These are phyloP conservation scores for Chlamydomonas incerta DNA, from an alignment of 139 green algal genomes.

Conservation along the genomic window DNA sequence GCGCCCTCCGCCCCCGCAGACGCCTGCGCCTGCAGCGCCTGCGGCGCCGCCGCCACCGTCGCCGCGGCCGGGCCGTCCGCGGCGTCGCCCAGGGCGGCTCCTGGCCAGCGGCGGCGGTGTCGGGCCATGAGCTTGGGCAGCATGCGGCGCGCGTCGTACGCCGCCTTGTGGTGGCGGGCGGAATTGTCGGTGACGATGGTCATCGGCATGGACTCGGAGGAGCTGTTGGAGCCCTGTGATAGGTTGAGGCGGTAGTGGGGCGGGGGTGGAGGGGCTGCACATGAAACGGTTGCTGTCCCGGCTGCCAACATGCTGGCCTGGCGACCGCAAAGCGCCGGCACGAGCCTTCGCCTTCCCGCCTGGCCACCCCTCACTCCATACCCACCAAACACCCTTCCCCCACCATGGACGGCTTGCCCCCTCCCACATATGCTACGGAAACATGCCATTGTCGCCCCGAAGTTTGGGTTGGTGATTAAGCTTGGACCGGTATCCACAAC, in stretches of 20 bases:
- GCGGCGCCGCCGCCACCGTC: not conserved
- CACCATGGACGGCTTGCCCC: no score
- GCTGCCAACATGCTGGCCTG: no score
- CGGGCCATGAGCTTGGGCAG: constrained; percentile 14
- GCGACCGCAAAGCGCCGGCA: no score
- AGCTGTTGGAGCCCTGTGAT: constrained; percentile 1
- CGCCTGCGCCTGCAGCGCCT: not conserved
- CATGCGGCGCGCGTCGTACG: constrained; percentile 23
- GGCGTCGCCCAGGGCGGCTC: not conserved
- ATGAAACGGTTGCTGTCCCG: no score
- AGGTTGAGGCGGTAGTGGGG: not conserved
- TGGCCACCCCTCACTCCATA: no score
- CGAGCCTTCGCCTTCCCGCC: no score
- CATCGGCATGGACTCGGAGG: constrained; percentile 6
- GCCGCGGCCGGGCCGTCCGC: not conserved
- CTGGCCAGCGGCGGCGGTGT: constrained; percentile 18
- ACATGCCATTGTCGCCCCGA: no score
- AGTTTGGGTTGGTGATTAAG: no score
- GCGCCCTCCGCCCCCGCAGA: not conserved
- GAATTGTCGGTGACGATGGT: constrained; percentile 20
- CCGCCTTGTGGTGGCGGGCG: constrained; percentile 6
- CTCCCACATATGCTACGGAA: no score
- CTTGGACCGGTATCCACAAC: no score
- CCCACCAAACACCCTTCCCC: no score
- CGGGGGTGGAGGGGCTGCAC: no score